Evolutionary conservation across 176 grass and related monocot species (phyloP).

Genomic region (Ensete ventricosum): DNA sequence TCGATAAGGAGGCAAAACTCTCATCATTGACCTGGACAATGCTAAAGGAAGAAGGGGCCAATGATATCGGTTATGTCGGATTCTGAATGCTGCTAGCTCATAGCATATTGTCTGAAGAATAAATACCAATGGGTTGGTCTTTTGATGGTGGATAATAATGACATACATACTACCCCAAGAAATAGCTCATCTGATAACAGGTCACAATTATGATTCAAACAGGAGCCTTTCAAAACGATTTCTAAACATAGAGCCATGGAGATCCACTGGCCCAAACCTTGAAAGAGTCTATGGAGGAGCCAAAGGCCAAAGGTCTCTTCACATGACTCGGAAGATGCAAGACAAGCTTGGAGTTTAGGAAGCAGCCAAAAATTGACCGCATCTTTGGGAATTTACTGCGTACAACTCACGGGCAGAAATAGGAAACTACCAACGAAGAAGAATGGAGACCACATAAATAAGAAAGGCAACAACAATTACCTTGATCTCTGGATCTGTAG

Average conservation of each 20-base stretch:
- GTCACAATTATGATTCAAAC: no score
- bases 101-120: no score
- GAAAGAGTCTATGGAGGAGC: background rate
- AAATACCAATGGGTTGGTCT: no score
- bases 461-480: slow-evolving; percentile 20
- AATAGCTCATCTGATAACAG: no score
- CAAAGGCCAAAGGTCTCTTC: background rate
- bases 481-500: slow-evolving; percentile 65
- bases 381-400: background rate
- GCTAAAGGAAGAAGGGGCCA: no score
- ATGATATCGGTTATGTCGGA: no score
- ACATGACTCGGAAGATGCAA: background rate
- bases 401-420: background rate
- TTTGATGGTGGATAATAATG: no score
- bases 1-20: no score
- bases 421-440: background rate
- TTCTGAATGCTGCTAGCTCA: no score
- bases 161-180: no score
- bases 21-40: no score
- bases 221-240: background rate
- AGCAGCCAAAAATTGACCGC: background rate
- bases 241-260: background rate
- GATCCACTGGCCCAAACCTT: background rate
- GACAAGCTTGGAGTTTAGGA: background rate
- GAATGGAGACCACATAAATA: background rate